These are phyloP conservation scores for Russula brevipes DNA, from an alignment of 768 basidiomycete species.

Conservation along the genomic window DNA sequence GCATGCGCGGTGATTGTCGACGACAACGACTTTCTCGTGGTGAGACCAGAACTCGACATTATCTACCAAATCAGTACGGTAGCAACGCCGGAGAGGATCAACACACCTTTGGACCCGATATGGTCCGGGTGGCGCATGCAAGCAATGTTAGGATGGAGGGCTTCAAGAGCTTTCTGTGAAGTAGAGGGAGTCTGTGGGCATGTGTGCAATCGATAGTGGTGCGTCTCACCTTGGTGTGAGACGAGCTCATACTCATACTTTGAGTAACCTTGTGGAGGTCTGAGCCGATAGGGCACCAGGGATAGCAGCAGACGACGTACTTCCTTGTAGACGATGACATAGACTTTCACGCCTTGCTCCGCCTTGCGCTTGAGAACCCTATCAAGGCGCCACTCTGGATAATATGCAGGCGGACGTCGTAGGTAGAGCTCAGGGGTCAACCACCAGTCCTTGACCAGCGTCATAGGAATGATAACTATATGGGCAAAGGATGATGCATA, in stretches of 20 bases:
- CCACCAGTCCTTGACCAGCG: conserved; percentile 71
- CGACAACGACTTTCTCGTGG: conserved; percentile 87
- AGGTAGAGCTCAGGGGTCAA: conserved; percentile 92
- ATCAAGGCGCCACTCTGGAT: conserved; percentile 89
- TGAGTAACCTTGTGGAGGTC: conserved; percentile 59
- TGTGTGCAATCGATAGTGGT: not conserved
- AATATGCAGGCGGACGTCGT: conserved; percentile 80
- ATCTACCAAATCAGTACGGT: conserved; percentile 38
- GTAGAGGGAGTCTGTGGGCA: not conserved
- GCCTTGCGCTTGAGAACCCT: conserved; percentile 82
- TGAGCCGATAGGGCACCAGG: not conserved
- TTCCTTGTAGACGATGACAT: conserved; percentile 94
- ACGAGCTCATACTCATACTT: conserved; percentile 85
- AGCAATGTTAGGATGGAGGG: conserved; percentile 79
- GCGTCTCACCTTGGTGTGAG: conserved; percentile 67
- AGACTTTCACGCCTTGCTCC: conserved; percentile 84
- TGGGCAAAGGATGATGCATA: conserved; percentile 29
- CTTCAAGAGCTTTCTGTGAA: conserved; percentile 63
- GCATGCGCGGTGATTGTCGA: conserved; percentile 81
- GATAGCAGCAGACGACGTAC: conserved; percentile 32
- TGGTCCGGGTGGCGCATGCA: conserved; percentile 91
- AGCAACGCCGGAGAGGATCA: not conserved
- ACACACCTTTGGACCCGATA: conserved; percentile 65
- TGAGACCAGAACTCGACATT: conserved; percentile 86
- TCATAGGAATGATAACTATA: not conserved